Base-by-base conservation (phyloP, 768 basidiomycete species). In the Lactarius quietus region DNA sequence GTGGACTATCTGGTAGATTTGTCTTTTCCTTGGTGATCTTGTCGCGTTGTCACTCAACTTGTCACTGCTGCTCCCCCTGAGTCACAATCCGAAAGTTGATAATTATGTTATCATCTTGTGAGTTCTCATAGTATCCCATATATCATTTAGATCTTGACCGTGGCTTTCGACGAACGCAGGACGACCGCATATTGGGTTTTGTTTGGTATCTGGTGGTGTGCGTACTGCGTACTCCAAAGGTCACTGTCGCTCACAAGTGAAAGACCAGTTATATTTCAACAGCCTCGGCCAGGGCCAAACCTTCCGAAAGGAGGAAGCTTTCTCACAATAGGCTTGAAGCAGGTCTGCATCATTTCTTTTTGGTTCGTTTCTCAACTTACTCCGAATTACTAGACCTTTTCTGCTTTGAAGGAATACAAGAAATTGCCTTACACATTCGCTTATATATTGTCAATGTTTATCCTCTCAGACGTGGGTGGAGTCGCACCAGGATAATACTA, bases 141-240 rank as follows among this genome's bases (percentile, higher is more conserved):
- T 7, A 15, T 17, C 3, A 10, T 35, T 36, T 10, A 23, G 28
- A 39, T 9, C 9, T 12, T 45, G n/a, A 45, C 43, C 0, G n/a
- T 45, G 43, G 4, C 9, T 45, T 45, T 45, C 10, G 10, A 45
- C 9, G 8, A n/a, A n/a, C n/a, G n/a, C 43, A 89, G 89, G 28
- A 86, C 84, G 20, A 92, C 87, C 64, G 80, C 78, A 0, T 91
- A 92, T 68, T 88, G 89, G 91, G 88, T 95, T 12, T 53, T 93
- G 1, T 79, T 81, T 10, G 92, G 92, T 14, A 85, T 92, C 57
- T 94, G 93, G 86, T 95, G 93, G 93, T 92, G 90, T 92, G 76
- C 57, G 88, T n/a, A n/a, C n/a, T n/a, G n/a, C 33, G 6, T 76
- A 1, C 48, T 57, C 28, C 15, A 48, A 39, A 28, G 15, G 23